These are phyloP conservation scores for Lathyrus oleraceus DNA, from an alignment of 306 rosid genomes.

Conservation along the genomic window DNA sequence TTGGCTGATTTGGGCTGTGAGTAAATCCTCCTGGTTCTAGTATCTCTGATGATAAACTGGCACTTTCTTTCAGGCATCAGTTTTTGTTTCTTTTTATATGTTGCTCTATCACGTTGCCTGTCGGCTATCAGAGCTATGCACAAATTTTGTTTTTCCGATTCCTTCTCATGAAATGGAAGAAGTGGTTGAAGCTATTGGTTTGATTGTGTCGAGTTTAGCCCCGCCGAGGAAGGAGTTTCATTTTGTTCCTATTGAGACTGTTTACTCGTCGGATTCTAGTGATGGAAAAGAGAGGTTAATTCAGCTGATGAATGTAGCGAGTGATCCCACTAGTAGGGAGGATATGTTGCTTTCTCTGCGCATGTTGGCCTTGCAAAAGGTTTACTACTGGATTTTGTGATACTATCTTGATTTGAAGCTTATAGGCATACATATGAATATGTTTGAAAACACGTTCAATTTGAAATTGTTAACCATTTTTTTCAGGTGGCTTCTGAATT, in stretches of 20 bases:
- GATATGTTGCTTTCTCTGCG: constrained; percentile 70
- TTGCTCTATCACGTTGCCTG: no score
- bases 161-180: constrained; percentile 46
- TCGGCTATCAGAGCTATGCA: no score
- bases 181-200: constrained; percentile 48
- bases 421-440: not conserved
- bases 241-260: constrained; percentile 64
- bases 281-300: constrained; percentile 57
- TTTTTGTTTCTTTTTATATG: no score
- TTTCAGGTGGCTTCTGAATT: constrained; percentile 61
- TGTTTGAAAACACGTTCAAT: not conserved
- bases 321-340: constrained; percentile 80
- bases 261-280: constrained; percentile 53
- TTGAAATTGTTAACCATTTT: not conserved
- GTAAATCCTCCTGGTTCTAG: no score
- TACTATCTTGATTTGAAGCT: constrained; percentile 6
- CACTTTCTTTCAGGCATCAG: no score
- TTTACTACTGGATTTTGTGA: constrained; percentile 31
- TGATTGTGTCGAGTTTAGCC: constrained; percentile 54
- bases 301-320: constrained; percentile 46
- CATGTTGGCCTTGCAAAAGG: constrained; percentile 86
- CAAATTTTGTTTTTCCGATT: constrained; percentile 46
- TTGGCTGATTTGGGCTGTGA: no score
- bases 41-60: no score
- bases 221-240: constrained; percentile 69